phyloP scores from a whole-genome alignment of 2,329 filamentous ascomycete genomes.

The Talaromyces sp. region DNA sequence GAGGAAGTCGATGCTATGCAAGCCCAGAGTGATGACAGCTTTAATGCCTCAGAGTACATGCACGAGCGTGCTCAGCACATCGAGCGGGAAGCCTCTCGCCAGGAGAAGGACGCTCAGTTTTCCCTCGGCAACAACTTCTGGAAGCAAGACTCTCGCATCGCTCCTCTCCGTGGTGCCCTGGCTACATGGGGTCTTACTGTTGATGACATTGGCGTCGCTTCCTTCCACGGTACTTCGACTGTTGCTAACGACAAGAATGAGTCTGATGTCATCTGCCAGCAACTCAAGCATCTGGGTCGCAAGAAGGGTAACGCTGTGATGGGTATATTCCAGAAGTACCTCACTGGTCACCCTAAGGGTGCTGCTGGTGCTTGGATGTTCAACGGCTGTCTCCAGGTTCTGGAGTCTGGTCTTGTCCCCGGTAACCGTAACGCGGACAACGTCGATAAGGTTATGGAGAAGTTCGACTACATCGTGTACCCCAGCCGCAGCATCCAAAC shows the following conservation, averaged over 20 bases:
- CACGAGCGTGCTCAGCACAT: constrained; percentile 84
- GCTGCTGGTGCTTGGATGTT: constrained; percentile 99
- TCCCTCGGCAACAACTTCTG: constrained; percentile 98
- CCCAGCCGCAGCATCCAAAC: constrained; percentile 95
- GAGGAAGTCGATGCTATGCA: constrained; percentile 93
- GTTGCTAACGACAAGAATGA: constrained; percentile 99
- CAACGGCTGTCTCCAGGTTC: constrained; percentile 94
- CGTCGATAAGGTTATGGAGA: constrained; percentile 92
- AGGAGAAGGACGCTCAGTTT: constrained; percentile 89
- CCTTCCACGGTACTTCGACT: constrained; percentile 98
- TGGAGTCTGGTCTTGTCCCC: constrained; percentile 91
- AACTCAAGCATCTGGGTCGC: constrained; percentile 90
- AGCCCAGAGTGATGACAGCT: constrained; percentile 67
- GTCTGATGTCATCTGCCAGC: constrained; percentile 94
- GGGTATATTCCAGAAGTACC: constrained; percentile 99
- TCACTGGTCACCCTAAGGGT: constrained; percentile 98
- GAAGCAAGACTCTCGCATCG: constrained; percentile 92
- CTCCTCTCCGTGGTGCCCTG: constrained; percentile 90
- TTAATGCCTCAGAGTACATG: constrained; percentile 82
- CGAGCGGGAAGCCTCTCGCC: constrained; percentile 80
- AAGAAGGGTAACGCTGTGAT: constrained; percentile 95
- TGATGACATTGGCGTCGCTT: constrained; percentile 91
- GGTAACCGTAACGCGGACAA: constrained; percentile 99
- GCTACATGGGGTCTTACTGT: constrained; percentile 98
- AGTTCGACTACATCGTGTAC: constrained; percentile 97